phyloP scores from a whole-genome alignment of 2,329 filamentous ascomycete genomes.

The Colletotrichum spinosum region DNA sequence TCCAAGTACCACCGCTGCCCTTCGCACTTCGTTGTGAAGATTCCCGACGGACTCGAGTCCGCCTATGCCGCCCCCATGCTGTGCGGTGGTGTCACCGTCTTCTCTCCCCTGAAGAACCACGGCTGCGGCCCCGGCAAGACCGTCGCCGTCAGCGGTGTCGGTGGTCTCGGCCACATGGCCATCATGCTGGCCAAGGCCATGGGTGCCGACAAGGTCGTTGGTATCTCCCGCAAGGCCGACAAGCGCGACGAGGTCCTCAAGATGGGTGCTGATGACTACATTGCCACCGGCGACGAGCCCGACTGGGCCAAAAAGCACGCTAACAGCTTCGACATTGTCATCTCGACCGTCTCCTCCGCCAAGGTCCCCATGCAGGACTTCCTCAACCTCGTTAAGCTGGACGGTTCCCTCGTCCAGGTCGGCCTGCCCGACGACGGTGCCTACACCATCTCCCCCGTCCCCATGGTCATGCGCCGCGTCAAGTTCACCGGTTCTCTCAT shows the following conservation, averaged over 20 bases:
- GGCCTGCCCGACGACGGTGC: constrained; percentile 61
- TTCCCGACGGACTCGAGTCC: constrained; percentile 54
- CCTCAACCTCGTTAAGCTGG: constrained; percentile 65
- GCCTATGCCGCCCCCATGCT: constrained; percentile 71
- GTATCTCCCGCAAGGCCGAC: constrained; percentile 63
- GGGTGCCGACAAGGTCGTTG: constrained; percentile 70
- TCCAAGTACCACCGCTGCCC: constrained; percentile 48
- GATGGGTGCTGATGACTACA: constrained; percentile 67
- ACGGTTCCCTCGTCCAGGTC: constrained; percentile 71
- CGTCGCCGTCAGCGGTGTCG: constrained; percentile 75
- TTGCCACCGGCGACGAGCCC: constrained; percentile 57
- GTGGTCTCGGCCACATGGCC: constrained; percentile 77
- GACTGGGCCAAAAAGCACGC: constrained; percentile 66
- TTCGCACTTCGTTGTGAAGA: constrained; percentile 61
- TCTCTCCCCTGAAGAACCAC: constrained; percentile 70
- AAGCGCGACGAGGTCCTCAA: constrained; percentile 67
- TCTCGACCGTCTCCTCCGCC: constrained; percentile 64
- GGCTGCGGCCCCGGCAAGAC: constrained; percentile 74
- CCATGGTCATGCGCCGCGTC: constrained; percentile 67
- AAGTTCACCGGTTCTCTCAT: constrained; percentile 61
- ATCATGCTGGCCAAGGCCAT: constrained; percentile 76
- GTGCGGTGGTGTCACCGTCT: constrained; percentile 78
- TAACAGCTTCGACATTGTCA: constrained; percentile 66
- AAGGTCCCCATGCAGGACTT: constrained; percentile 66
- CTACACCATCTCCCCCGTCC: constrained; percentile 59